Evolutionary conservation across 495 filamentous ascomycete species (phyloP), one percentile per base, ranked within the genome.

Genomic region (Staphylotrichum tortipilum): DNA sequence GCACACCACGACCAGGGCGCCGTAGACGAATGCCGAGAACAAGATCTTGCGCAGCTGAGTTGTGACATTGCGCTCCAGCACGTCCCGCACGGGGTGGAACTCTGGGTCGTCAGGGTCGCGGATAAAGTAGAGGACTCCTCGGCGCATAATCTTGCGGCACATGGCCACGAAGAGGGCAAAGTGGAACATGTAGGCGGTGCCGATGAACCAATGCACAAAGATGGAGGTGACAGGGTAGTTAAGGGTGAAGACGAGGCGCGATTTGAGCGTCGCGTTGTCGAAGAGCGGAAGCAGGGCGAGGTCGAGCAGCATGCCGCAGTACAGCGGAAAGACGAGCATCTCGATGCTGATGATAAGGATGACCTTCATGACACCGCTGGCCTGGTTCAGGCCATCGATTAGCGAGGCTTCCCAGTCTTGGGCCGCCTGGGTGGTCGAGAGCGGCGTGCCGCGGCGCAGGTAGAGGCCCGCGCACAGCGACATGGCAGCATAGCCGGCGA

Each of bases 171-270:
- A 99, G 12, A 97, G 75, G 18, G 92, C 92, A 63, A 99, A 99
- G 63, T 99, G 92, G 66, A 99, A 99, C 92, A 99, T 99, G 67
- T 99, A 99, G 54, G 89, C 95, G 6, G 92, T 99, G 18, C 92
- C 92, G 41, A 95, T 82, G 63, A 99, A 99, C 92, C 92, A 99
- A 66, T 99, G 92, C 19, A 97, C 84, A 61, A 99, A 99, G 17
- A 90, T 79, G 6, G 88, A 94, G 0, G 88, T 95, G 35, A 88
- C 73, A 0, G 91, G 90, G 50, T 82, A 85, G 29, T 77, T 70
- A 29, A 80, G 64, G 22, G 86, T 86, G 57, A 94, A 96, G 7
- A 78, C 66, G 30, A 95, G 65, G 18, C 92, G 79, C 0, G 86
- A 87, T 38, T 75, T 71, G 21, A 95, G 58, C 4, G 84, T 88